Evolutionary conservation across 192 early-diverging fungal species (phyloP).

Genomic region (Kickxella alabastrina): DNA sequence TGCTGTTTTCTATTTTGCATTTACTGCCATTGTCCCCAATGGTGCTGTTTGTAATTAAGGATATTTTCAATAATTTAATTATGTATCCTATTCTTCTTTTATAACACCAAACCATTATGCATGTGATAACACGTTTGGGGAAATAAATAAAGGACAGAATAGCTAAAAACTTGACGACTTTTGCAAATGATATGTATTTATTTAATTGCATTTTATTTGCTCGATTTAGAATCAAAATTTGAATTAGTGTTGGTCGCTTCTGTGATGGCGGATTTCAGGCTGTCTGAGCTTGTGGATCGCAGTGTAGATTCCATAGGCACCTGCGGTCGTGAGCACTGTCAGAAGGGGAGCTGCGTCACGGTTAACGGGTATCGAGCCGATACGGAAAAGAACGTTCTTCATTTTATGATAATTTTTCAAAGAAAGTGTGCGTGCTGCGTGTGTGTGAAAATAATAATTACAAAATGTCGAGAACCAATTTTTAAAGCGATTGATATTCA

Average conservation of each 20-base stretch:
- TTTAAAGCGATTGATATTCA: no score
- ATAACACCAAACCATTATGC: background rate
- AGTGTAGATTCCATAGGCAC: slow-evolving; percentile 2
- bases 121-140: no score
- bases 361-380: slow-evolving; percentile 2
- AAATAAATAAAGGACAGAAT: background rate
- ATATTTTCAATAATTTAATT: no score
- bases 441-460: no score
- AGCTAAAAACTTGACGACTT: background rate
- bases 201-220: background rate
- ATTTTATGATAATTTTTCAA: background rate
- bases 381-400: slow-evolving; percentile 5
- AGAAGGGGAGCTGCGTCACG: slow-evolving; percentile 5
- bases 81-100: background rate
- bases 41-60: no score
- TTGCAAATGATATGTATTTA: background rate
- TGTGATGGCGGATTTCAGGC: background rate
- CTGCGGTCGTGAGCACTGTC: background rate
- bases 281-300: background rate
- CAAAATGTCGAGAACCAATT: no score
- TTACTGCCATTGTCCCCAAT: background rate
- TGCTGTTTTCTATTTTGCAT: background rate
- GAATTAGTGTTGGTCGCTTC: slow-evolving; percentile 3
- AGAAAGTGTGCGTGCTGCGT: no score
- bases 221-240: background rate